These are phyloP conservation scores for Galerina sulciceps DNA, from an alignment of 768 basidiomycete species.

Conservation along the genomic window DNA sequence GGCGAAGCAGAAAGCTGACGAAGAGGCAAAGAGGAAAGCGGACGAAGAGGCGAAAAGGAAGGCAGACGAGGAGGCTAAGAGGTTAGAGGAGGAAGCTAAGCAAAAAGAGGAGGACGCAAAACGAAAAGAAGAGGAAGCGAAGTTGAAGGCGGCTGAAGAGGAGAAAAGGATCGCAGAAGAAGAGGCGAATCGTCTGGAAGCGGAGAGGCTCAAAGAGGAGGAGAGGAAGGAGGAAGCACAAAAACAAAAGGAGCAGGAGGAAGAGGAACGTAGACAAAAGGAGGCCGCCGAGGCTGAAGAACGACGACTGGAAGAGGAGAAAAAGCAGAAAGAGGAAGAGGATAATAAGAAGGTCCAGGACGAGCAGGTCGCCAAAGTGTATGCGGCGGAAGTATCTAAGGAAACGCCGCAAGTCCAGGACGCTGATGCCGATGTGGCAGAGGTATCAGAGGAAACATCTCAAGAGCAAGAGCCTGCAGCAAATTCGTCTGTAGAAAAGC, in stretches of 20 bases:
- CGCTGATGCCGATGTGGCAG: no score
- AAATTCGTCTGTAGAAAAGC: no score
- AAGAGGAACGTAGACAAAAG: conserved; percentile 9
- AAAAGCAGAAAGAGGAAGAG: conserved; percentile 4
- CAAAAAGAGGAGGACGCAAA: background rate
- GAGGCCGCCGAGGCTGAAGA: conserved; percentile 10
- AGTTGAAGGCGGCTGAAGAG: background rate
- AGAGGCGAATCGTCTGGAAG: background rate
- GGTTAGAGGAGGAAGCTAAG: background rate
- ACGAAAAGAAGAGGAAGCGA: background rate
- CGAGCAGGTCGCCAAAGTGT: background rate
- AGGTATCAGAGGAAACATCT: no score
- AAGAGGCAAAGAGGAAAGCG: background rate
- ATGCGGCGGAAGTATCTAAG: background rate
- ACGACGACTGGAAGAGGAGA: background rate
- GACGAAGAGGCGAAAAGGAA: background rate
- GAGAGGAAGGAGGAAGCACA: background rate
- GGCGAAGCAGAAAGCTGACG: no score
- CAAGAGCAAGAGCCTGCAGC: no score
- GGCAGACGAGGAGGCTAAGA: background rate
- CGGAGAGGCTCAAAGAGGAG: background rate
- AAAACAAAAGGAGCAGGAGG: conserved; percentile 5
- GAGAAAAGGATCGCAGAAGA: background rate
- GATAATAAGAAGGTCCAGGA: background rate
- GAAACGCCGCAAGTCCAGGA: no score